Evolutionary conservation across 371 early-diverging fungal genomes (phyloP), one percentile per base, ranked within the genome.

Genomic region (Zychaea mexicana): DNA sequence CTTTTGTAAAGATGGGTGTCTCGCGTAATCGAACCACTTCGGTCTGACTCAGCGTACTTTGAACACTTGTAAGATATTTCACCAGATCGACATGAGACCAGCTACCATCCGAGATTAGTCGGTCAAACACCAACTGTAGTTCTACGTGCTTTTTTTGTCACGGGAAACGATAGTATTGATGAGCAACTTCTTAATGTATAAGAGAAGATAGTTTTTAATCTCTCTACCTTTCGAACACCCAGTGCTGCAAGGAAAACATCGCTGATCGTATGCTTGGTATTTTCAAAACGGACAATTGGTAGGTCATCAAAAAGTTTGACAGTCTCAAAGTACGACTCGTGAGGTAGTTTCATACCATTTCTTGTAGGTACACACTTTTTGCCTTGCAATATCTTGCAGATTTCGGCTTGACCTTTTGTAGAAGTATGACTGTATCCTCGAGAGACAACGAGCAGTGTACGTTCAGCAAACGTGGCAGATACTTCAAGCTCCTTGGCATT

Each of bases 21-120:
- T 80, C 79, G 27, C 78, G 69, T 46, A 96, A 75, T 52, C 90
- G 81, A 8, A 76, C 72, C 21, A 84, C 67, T 67, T 96, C 96
- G 4, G 67, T 60, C 0, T 73, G 66, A 12, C 84, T 85, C 3
- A 96, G 65, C 19, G 88, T 90, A 24, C 76, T 74, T 42, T 87
- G 83, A 22, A 93, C 85, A 2, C 88, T 82, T 0, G 91, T 83
- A 8, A 96, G 77, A 62, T 94, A 96, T 64, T 93, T 94, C 28
- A 92, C 84, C 2, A 96, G 79, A 61, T 94, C 92, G 26, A 89
- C 77, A 59, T 94, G 92, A 49, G 94, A 93, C 96, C 96, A 96
- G 47, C 90, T 90, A 22, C 95, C 86, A 10, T 88, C 89, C 10
- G 86, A 85, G 38, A 88, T 84, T 33, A 96, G 73, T 28, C 95